phyloP scores from a whole-genome alignment of 2,329 filamentous ascomycete genomes.

The Aureobasidium sp. region DNA sequence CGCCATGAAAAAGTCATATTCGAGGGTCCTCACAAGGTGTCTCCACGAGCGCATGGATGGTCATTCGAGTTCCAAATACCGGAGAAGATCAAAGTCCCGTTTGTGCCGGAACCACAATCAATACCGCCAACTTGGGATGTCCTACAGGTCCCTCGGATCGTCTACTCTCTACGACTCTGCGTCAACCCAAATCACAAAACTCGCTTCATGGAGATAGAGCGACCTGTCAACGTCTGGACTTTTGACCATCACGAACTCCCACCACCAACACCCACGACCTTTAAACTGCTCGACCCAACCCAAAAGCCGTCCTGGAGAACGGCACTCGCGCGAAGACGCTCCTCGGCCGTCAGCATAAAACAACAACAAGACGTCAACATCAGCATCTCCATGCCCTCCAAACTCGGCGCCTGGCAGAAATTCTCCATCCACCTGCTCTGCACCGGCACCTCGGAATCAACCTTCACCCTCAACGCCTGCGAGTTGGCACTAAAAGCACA shows the following conservation, averaged over 20 bases:
- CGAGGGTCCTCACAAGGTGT: slow-evolving; percentile 1
- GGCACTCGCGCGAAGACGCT: not conserved
- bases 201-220: not conserved
- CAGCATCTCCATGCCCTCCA: not conserved
- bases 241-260: not conserved
- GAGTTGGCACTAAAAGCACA: not conserved
- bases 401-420: not conserved
- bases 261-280: not conserved
- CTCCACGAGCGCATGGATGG: not conserved
- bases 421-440: not conserved
- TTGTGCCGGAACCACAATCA: not conserved
- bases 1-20: not conserved
- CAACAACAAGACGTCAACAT: not conserved
- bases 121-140: slow-evolving; percentile 1
- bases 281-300: not conserved
- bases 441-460: not conserved
- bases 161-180: not conserved
- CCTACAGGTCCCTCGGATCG: not conserved
- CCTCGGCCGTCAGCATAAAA: not conserved
- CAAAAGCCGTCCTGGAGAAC: not conserved
- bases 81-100: not conserved
- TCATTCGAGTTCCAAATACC: not conserved
- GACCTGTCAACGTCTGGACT: not conserved
- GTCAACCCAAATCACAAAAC: not conserved
- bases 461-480: not conserved